Base-by-base conservation (phyloP, 225 moss, liverwort and hornwort species). In the Antitrichia curtipendula region DNA sequence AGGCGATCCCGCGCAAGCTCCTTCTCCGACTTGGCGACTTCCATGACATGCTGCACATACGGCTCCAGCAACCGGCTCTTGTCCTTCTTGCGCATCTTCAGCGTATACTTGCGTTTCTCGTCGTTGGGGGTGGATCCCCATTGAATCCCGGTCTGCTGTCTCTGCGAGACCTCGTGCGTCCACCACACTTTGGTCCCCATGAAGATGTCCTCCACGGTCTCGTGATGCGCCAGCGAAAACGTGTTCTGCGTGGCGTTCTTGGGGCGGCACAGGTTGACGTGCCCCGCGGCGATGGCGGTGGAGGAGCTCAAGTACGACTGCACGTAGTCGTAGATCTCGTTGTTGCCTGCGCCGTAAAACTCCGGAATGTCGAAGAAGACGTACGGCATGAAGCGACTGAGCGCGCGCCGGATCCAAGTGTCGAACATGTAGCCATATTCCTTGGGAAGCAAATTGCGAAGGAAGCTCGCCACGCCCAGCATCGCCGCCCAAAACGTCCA, bases 401-500 rank as follows among this genome's bases (percentile, higher is more conserved):
- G 11, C 9, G 6, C 86, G 36, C 90, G 92, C 15, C 87, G 88
- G 8, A 95, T 38, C 90, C 88, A 92, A 22, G 86, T 56, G 74
- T 93, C 92, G 52, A 91, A 81, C 82, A 88, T 82, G 43, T 23
- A 3, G 0, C 74, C 64, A 32, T 90, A 95, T 17, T 93, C 93
- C n/a, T 89, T 90, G 5, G 95, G 93, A 0, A 95, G 73, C 16
- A 93, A 34, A 66, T 81, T 79, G 65, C 90, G 95, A 29, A 95
- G 56, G 59, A 95, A 93, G 78, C 93, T 54, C 24, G 57, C 50
- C 45, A 95, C 84, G 69, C 93, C 95, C 85, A 93, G 66, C 93
- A 93, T 94, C 81, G 92, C 90, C 62, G 92, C 94, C 92, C 91
- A 92, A 76, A 94, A 91, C 18, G 94, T 94, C 94, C 94, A 94